These are phyloP conservation scores for Pyrenophora tritici-repentis DNA, from an alignment of 2,329 filamentous ascomycete species.

Conservation along the genomic window DNA sequence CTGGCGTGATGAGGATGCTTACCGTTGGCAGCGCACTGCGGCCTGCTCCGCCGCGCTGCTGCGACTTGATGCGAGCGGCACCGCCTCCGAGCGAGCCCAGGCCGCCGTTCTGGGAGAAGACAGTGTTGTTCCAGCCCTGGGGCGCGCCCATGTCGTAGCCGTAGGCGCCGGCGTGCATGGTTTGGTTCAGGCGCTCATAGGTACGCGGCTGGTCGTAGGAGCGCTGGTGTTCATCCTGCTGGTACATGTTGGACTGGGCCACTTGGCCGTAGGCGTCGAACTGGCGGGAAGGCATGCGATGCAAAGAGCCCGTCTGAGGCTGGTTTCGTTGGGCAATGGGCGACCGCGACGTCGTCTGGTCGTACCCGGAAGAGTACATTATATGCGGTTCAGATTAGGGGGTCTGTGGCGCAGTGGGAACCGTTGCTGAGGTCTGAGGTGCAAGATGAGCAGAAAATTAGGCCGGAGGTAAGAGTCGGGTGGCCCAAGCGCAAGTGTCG, in stretches of 20 bases:
- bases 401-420: constrained; percentile 6
- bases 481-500: constrained; percentile 20
- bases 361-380: constrained; percentile 46
- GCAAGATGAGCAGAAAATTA: constrained; percentile 28
- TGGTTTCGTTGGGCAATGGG: constrained; percentile 74
- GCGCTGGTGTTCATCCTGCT: constrained; percentile 66
- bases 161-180: constrained; percentile 64
- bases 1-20: constrained; percentile 49
- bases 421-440: constrained; percentile 17
- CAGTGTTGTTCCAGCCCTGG: constrained; percentile 81
- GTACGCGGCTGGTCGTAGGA: constrained; percentile 57
- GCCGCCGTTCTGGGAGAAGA: constrained; percentile 68
- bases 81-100: constrained; percentile 64
- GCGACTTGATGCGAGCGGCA: constrained; percentile 60
- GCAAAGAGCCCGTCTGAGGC: constrained; percentile 60
- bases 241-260: constrained; percentile 67
- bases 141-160: constrained; percentile 70
- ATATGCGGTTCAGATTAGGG: constrained; percentile 22
- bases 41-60: constrained; percentile 54
- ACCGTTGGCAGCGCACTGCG: constrained; percentile 72
- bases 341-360: constrained; percentile 63
- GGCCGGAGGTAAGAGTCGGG: constrained; percentile 25
- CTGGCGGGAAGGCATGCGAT: constrained; percentile 75
- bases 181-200: constrained; percentile 64
- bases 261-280: constrained; percentile 75